These are phyloP conservation scores for Brasenia schreberi DNA, from an alignment of 164 flowering plant species.

Conservation along the genomic window DNA sequence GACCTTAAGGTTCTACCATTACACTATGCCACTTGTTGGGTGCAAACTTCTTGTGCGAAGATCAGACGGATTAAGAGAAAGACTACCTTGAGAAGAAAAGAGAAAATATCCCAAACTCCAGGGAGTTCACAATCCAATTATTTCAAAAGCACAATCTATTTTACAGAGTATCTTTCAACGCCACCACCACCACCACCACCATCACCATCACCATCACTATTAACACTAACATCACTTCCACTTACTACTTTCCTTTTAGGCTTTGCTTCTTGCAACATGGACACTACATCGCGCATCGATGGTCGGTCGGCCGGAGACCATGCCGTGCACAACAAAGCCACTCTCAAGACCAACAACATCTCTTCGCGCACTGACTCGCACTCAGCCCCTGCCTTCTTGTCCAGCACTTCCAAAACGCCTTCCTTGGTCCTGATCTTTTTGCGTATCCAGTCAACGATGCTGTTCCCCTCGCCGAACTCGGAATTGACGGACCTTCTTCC, in stretches of 20 bases:
- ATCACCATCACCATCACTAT: constrained; percentile 10
- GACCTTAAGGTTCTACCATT: too few species aligned
- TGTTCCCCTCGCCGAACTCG: constrained; percentile 91
- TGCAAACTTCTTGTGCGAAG: too few species aligned
- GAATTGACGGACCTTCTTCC: constrained; percentile 74
- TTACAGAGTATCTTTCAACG: constrained; percentile 11
- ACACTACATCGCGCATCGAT: constrained; percentile 89
- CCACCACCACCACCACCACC: constrained; percentile 11
- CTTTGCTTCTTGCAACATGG: constrained; percentile 89
- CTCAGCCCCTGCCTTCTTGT: constrained; percentile 69
- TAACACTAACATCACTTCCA: constrained; percentile 12
- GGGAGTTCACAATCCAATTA: not conserved
- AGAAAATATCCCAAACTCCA: not conserved
- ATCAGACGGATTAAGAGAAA: too few species aligned
- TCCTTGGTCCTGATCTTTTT: constrained; percentile 53
- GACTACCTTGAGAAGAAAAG: not conserved
- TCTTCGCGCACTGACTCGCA: constrained; percentile 71
- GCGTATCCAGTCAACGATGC: constrained; percentile 93
- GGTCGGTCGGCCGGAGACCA: constrained; percentile 83
- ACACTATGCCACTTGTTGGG: too few species aligned
- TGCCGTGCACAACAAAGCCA: constrained; percentile 86
- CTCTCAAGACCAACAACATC: constrained; percentile 68
- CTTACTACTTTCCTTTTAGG: constrained; percentile 62
- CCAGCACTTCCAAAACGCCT: constrained; percentile 49
- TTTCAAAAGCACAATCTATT: constrained; percentile 8